Conservation (phyloP, 2,329 filamentous ascomycete genomes). For the Graphiopsis chlorocephala region DNA sequence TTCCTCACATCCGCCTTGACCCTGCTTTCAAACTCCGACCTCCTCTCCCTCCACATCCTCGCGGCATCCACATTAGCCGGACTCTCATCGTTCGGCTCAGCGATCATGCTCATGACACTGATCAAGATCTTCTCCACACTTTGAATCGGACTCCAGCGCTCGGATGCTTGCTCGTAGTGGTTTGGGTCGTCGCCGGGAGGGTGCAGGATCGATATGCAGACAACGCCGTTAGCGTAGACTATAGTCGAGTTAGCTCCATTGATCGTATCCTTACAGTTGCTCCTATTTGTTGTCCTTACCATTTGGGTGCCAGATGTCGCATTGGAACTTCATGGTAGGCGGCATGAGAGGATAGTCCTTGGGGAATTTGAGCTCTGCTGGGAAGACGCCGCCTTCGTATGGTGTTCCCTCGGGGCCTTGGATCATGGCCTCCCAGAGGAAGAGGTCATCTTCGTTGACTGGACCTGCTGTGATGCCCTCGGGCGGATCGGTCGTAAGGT, state of each 20-base stretch:
- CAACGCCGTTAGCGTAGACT: conserved; percentile 90
- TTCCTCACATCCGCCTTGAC: conserved; percentile 79
- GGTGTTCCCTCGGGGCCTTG: conserved; percentile 93
- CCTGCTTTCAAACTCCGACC: conserved; percentile 78
- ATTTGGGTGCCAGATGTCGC: conserved; percentile 95
- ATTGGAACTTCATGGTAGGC: conserved; percentile 92
- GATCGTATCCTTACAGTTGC: not conserved
- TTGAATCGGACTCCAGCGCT: conserved; percentile 95
- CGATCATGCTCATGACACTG: conserved; percentile 96
- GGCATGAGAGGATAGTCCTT: conserved; percentile 96
- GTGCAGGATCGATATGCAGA: conserved; percentile 98
- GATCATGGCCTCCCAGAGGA: conserved; percentile 94
- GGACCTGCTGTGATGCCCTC: conserved; percentile 96
- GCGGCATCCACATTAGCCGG: conserved; percentile 95
- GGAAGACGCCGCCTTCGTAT: conserved; percentile 93
- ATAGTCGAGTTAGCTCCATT: not conserved
- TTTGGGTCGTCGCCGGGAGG: conserved; percentile 95
- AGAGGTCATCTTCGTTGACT: conserved; percentile 88
- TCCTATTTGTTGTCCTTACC: conserved; percentile 51
- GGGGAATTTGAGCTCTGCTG: conserved; percentile 90
- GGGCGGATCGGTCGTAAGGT: conserved; percentile 90
- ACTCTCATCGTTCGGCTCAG: conserved; percentile 94
- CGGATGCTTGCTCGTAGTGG: conserved; percentile 93
- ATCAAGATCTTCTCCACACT: conserved; percentile 97
- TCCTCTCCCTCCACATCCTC: conserved; percentile 88